Conservation (phyloP, 139 green algal species). For the Closterium sp. region DNA sequence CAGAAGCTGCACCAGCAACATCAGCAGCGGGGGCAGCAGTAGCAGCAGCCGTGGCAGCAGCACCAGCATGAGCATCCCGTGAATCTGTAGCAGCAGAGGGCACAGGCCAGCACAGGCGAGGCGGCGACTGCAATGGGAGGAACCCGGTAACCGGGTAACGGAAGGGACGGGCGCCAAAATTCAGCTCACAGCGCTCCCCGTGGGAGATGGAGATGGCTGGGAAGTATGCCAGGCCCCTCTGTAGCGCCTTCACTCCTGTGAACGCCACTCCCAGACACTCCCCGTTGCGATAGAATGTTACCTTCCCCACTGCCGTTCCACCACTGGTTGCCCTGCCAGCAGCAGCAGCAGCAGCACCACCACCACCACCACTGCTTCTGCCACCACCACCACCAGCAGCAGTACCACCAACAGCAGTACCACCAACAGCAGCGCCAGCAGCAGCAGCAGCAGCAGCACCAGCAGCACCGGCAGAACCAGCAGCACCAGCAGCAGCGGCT, state of each 20-base stretch:
- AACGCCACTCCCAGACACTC: constrained; percentile 77
- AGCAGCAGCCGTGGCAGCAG: background rate
- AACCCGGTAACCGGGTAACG: constrained; percentile 72
- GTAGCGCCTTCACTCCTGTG: constrained; percentile 54
- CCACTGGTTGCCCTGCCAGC: background rate
- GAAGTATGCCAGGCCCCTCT: constrained; percentile 74
- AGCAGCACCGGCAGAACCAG: too few relatives aligned
- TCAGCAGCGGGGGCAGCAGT: background rate
- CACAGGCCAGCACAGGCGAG: background rate
- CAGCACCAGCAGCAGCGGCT: too few relatives aligned
- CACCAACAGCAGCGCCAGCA: too few relatives aligned
- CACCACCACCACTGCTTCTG: too few relatives aligned
- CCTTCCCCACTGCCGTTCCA: constrained; percentile 35
- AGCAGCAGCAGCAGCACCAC: too few relatives aligned
- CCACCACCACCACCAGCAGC: too few relatives aligned
- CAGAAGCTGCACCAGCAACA: background rate
- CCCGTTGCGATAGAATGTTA: constrained; percentile 85
- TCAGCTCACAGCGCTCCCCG: constrained; percentile 74
- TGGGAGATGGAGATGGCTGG: constrained; percentile 77
- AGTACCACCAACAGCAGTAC: too few relatives aligned
- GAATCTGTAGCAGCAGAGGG: background rate
- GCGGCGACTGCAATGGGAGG: constrained; percentile 65
- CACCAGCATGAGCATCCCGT: background rate
- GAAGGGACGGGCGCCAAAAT: constrained; percentile 79
- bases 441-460: too few relatives aligned